Evolutionary conservation across 2,329 filamentous ascomycete genomes (phyloP).

Genomic region (Allantophomopsis cytisporea): DNA sequence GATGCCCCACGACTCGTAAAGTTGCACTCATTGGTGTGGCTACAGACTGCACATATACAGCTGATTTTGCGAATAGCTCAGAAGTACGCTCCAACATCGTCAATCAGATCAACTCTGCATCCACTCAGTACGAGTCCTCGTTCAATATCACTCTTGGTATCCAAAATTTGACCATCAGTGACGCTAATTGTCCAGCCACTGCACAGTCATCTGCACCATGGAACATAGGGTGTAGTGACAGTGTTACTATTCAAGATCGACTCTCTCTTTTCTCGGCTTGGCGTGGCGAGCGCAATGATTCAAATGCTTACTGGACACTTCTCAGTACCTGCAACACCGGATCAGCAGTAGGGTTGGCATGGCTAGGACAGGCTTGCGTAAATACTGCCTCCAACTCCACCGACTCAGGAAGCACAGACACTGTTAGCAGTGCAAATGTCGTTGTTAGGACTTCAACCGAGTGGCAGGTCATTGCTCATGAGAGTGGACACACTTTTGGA

Average conservation of each 20-base stretch:
- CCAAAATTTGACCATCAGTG: slow-evolving; percentile 69
- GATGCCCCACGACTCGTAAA: slow-evolving; percentile 80
- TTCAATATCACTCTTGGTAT: slow-evolving; percentile 95
- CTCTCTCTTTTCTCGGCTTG: slow-evolving; percentile 81
- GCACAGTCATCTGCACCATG: slow-evolving; percentile 57
- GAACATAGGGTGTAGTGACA: slow-evolving; percentile 63
- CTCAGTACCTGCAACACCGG: slow-evolving; percentile 61
- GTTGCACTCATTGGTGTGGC: slow-evolving; percentile 87
- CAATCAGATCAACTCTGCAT: slow-evolving; percentile 72
- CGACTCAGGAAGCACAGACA: slow-evolving; percentile 40
- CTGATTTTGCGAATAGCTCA: slow-evolving; percentile 50
- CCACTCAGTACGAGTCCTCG: slow-evolving; percentile 72
- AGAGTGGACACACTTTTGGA: slow-evolving; percentile 88
- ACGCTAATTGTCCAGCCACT: slow-evolving; percentile 59
- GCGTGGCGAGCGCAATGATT: slow-evolving; percentile 66
- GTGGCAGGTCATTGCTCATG: slow-evolving; percentile 94
- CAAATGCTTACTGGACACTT: slow-evolving; percentile 87
- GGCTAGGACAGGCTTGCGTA: slow-evolving; percentile 79
- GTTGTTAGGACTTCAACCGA: slow-evolving; percentile 73
- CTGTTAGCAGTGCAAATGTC: slow-evolving; percentile 76
- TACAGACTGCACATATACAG: slow-evolving; percentile 82
- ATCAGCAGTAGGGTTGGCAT: slow-evolving; percentile 79
- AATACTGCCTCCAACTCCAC: slow-evolving; percentile 39
- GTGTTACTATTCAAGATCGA: slow-evolving; percentile 56
- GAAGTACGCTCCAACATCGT: slow-evolving; percentile 67